A percentile compares a stretch with the other conserved stretches of the same genome.
Conservation (phyloP, 176 grass and related monocot species). For the Avena atlantica region DNA sequence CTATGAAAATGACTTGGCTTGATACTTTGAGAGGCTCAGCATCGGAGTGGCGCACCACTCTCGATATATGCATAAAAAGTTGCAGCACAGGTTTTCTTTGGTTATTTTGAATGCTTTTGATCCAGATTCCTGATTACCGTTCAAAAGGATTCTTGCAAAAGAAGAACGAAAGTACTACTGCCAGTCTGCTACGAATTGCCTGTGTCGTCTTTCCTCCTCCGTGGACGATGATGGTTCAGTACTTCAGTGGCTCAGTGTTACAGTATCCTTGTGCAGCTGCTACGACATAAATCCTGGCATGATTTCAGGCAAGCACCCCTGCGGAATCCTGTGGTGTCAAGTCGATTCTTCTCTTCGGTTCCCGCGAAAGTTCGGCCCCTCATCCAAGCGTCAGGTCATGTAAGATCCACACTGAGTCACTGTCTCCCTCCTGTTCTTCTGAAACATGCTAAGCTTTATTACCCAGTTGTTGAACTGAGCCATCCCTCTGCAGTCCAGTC, state of each 20-base stretch:
- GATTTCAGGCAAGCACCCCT: not conserved
- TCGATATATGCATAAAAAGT: not conserved
- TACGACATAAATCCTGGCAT: constrained; percentile 23
- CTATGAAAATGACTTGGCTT: constrained; percentile 16
- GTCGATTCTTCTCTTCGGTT: constrained; percentile 39
- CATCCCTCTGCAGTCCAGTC: not conserved
- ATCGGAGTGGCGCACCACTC: not conserved
- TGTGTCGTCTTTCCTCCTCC: not conserved
- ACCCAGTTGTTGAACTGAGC: not conserved
- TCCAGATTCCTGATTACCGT: not conserved
- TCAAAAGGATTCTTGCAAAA: constrained; percentile 6
- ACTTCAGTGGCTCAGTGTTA: not conserved
- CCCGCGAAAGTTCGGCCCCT: constrained; percentile 7
- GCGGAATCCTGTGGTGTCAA: constrained; percentile 28
- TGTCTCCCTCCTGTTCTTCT: not conserved
- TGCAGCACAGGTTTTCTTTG: not conserved
- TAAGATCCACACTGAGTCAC: not conserved
- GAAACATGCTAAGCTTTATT: not conserved
- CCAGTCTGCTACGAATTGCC: not conserved
- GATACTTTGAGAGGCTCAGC: not conserved
- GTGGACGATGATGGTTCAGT: not conserved
- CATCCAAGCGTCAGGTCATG: constrained; percentile 13
- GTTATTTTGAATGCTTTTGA: not conserved
- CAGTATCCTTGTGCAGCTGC: not conserved
- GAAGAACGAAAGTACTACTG: no score